Evolutionary conservation across 2,329 filamentous ascomycete genomes (phyloP), one percentile per base, ranked within the genome.

Genomic region (Pseudogymnoascus sp.): DNA sequence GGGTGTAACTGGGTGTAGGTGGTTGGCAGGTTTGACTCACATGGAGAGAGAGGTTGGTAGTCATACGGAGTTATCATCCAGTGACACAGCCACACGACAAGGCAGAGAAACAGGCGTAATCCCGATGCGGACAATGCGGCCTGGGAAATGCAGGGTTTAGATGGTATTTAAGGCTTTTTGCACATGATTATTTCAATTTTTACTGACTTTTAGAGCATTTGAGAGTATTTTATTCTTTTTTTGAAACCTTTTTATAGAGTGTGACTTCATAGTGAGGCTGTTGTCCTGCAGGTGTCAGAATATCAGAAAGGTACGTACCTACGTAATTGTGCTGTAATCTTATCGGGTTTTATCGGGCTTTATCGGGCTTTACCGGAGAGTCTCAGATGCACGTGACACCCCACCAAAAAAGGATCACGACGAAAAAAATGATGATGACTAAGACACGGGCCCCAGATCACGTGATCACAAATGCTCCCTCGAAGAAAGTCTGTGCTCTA

Each of bases 51-150:
- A 54, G 48, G 25, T 31, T 54, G 48, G 48, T 54, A 54, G 48
- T 54, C 48, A 54, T 19, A 14, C n/a, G 48, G 48, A 11, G 37
- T n/a, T n/a, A 41, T 41, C n/a, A 41, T 34, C 37, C 14, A 16
- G n/a, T 54, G 48, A 54, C 48, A 54, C 48, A 54, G 48, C 48
- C 48, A 54, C 48, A 28, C 48, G 48, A 54, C 48, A 54, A 34
- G 48, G 48, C 25, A 54, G 48, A 54, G 48, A 54, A 54, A 54
- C 48, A 31, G 48, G 14, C n/a, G n/a, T 54, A 54, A 54, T 16
- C 48, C 48, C 8, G 10, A 54, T 54, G 48, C 48, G 25, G 48
- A 25, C 45, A n/a, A 54, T 54, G 48, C 48, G 25, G 48, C 48
- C 45, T 21, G 45, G 45, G 8, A 54, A 31, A 54, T 54, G 48